Conservation (phyloP, 768 basidiomycete genomes). For the Rhizopogon sp. region DNA sequence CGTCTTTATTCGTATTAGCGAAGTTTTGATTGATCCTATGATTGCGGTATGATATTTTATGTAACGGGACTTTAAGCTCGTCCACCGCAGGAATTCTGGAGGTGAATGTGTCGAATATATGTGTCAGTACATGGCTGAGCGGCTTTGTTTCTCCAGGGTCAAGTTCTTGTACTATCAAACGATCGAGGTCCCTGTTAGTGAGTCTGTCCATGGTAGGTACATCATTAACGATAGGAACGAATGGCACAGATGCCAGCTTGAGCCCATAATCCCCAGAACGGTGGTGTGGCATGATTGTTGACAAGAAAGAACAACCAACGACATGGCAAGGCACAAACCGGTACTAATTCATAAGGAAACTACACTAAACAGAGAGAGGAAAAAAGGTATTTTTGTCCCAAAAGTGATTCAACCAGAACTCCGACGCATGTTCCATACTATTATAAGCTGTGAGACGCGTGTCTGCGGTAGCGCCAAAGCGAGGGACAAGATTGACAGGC, state of each 20-base stretch:
- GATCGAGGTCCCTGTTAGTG: neutral
- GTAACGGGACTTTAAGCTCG: neutral
- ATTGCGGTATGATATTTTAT: neutral
- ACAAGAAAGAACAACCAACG: too few relatives aligned
- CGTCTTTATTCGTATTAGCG: neutral
- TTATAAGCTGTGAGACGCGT: conserved; percentile 15
- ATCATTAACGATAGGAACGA: neutral
- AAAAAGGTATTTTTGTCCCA: conserved; percentile 25
- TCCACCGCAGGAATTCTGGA: neutral
- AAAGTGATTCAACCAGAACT: conserved; percentile 29
- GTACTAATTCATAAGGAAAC: too few relatives aligned
- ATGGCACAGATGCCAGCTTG: neutral
- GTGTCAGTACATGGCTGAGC: neutral
- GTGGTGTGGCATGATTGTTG: too few relatives aligned
- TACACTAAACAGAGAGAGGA: neutral
- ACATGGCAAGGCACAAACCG: too few relatives aligned
- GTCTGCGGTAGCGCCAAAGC: conserved; percentile 22
- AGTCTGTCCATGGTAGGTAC: neutral
- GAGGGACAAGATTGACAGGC: conserved; percentile 22
- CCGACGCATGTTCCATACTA: conserved; percentile 13
- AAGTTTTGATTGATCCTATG: neutral
- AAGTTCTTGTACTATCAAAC: neutral
- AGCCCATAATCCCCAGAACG: neutral
- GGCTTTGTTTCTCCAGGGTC: neutral
- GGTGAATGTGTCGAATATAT: neutral